A percentile compares a stretch with the other conserved stretches of the same genome.
Evolutionary conservation across 805 yeast species (phyloP).

Genomic region (Saturnispora gosingensis): DNA sequence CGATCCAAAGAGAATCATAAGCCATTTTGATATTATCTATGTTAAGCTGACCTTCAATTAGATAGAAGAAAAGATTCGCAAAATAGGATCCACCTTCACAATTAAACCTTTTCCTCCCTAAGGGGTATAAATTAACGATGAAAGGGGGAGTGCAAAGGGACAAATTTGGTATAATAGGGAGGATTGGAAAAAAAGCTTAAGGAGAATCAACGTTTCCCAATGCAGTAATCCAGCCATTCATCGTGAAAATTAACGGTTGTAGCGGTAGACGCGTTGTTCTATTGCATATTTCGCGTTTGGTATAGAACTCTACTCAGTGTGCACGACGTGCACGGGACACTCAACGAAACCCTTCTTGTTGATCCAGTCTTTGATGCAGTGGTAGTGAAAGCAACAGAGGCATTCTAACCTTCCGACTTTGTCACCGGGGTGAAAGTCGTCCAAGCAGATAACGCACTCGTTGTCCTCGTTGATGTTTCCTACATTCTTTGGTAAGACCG

Average conservation of each 20-base stretch:
- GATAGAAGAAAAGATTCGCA: neutral
- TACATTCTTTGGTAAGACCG: slow-evolving; percentile 40
- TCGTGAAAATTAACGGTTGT: neutral
- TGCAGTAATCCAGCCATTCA: slow-evolving; percentile 2
- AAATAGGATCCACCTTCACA: neutral
- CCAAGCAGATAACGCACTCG: slow-evolving; percentile 93
- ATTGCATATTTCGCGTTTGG: neutral
- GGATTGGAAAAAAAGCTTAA: neutral
- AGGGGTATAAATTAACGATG: neutral
- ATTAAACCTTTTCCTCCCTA: neutral
- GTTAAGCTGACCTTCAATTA: neutral
- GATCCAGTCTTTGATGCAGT: slow-evolving; percentile 89
- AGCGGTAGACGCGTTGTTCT: neutral
- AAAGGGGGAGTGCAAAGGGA: neutral
- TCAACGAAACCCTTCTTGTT: slow-evolving; percentile 74
- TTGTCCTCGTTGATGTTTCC: slow-evolving; percentile 33
- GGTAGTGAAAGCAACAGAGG: slow-evolving; percentile 85
- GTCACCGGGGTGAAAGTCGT: slow-evolving; percentile 77
- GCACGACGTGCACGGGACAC: slow-evolving; percentile 73
- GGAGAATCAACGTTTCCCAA: slow-evolving; percentile 1
- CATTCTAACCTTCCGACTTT: slow-evolving; percentile 90
- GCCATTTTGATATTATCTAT: neutral
- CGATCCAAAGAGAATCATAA: neutral
- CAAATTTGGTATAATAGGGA: neutral
- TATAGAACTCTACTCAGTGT: slow-evolving; percentile 14